Base-by-base conservation (phyloP, 2,329 filamentous ascomycete species). In the Xylaria multiplex region DNA sequence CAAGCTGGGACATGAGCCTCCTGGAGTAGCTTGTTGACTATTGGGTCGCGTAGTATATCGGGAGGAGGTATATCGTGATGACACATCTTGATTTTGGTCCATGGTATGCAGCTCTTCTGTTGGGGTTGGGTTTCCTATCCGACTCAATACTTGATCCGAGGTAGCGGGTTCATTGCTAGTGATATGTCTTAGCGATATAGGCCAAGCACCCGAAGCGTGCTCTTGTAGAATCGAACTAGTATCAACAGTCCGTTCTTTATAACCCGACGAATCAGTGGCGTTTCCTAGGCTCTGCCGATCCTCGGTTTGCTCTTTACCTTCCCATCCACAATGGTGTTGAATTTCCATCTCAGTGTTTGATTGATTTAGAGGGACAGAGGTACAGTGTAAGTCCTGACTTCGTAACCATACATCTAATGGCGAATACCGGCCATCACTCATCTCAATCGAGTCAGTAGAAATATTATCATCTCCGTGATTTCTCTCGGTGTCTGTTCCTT, bases 331-430 rank as follows among this genome's bases (percentile, higher is more conserved):
- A 54, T 58, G 35, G 19, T 59, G 54, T 27, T 62, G 64, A 19
- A 63, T 62, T n/a, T 37, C 53, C 35, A 70, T 71, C 42, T 66
- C 66, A 24, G 70, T 69, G 6, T 69, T 70, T 24, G 64, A 63
- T 43, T 67, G 67, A n/a, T 67, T 73, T 27, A 73, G 71, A 32
- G 67, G 43, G 9, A 61, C 56, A 24, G 71, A 75, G 52, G 48
- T 52, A 13, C 65, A 64, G 30, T 73, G 72, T 13, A 74, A 50
- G 22, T 71, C 70, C 64, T 77, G 74, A 22, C 70, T 76, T 9
- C 75, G 67, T 48, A 77, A 60, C 76, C 76, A 77, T 30, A 76
- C 60, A 50, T 76, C 70, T 27, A 77, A 62, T 24, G 74, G 74
- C 5, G 75, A 77, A 61, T 71, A 64, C 22, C 68, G 68, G 35